Conservation (phyloP, 345 rosid species). For the Eucalyptus cloeziana region DNA sequence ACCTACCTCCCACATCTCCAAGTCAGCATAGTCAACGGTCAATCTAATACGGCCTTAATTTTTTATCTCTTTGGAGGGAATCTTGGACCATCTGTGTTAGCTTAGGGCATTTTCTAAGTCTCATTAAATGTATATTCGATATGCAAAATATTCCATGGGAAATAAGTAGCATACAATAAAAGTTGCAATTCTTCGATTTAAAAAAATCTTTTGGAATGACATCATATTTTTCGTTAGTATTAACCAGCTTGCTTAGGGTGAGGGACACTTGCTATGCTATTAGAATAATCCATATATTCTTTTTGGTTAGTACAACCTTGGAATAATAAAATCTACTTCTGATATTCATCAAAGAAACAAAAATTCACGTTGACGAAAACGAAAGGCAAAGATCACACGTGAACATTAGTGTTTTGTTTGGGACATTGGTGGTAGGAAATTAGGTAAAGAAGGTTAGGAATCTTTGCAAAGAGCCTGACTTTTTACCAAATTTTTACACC, state of each 20-base stretch:
- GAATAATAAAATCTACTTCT: neutral
- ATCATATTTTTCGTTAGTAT: neutral
- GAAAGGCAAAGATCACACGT: neutral
- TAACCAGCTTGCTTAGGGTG: accelerated
- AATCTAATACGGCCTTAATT: neutral
- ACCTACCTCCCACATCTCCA: neutral
- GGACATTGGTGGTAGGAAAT: neutral
- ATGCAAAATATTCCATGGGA: neutral
- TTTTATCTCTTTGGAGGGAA: neutral
- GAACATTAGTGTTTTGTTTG: neutral
- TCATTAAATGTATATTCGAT: neutral
- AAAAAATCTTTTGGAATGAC: neutral
- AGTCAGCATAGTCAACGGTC: neutral
- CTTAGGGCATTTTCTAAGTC: neutral
- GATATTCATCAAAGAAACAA: neutral
- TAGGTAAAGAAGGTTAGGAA: neutral
- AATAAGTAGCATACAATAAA: neutral
- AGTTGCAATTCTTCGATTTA: neutral
- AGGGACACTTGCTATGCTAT: neutral
- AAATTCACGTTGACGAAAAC: neutral
- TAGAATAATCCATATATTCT: neutral
- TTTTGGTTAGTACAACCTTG: neutral
- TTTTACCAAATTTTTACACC: neutral
- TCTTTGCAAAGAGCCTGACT: neutral
- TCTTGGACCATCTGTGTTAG: neutral